Base-by-base conservation (phyloP, 225 moss, liverwort and hornwort genomes). In the Antitrichia curtipendula region DNA sequence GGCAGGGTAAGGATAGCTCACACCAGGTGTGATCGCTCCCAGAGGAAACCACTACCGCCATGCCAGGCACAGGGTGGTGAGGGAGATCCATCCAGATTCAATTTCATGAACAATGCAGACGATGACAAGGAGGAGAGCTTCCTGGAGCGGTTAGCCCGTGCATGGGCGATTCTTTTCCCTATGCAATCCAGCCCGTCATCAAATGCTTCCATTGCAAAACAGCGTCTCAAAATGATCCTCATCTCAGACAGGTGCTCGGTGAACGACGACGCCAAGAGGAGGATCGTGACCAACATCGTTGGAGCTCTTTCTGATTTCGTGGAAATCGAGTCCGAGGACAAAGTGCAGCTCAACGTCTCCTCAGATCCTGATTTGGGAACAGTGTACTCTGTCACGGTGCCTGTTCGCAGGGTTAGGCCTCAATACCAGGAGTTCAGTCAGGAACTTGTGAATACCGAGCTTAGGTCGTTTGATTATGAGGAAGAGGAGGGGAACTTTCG, bases 161-260 rank as follows among this genome's bases (percentile, higher is more conserved):
- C 97, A 8, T 98, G 98, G 98, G 94, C 90, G 68, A 95, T 98
- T 79, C 91, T 97, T 76, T 97, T 98, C 84, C 98, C 98, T 11
- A 29, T 43, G 19, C 94, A 90, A 84, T 87, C 91, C 75, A 95
- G 82, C 78, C 75, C 85, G 11, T 91, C 94, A 12, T 93, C 98
- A 31, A 94, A 97, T 81, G 98, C 98, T 21, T 96, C 95, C 28
- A 89, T 97, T 69, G 98, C 97, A 9, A 98, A 98, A 81, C 98
- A 98, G 76, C 93, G 98, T 49, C 94, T 98, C 13, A 97, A 95
- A 80, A 98, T 98, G 98, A 98, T 98, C 79, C 94, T 98, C 13
- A 96, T 98, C 66, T 98, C 98, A 36, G 98, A 98, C 89, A 93
- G 98, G 52, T 98, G 98, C 91, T 96, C 98, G 19, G 98, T 98